Base-by-base conservation (phyloP, 805 yeast species). In the Cyberlindnera mycetangii region DNA sequence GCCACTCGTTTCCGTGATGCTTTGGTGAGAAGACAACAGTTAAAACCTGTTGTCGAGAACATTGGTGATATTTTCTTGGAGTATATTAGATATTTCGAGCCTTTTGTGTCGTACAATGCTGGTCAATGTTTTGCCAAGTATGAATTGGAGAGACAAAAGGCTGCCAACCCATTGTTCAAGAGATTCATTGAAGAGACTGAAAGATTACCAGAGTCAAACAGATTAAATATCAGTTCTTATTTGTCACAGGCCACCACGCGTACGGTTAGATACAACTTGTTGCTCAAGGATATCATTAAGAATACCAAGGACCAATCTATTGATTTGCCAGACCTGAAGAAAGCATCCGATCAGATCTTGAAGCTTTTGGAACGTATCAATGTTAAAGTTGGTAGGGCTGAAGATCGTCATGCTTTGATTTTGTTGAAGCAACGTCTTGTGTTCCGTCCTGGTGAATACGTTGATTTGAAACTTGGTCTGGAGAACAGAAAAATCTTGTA, bases 171-270 rank as follows among this genome's bases (percentile, higher is more conserved):
- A 38, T 78, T 85, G 49, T 92, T 93, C 70, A 90, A 95, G n/a
- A 72, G 93, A 58, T 93, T 93, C 64, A 87, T 92, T 45, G 96
- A 88, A 59, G 97, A 89, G 45, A 85, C 90, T 5, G 95, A 87
- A 56, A 79, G 88, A 58, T 71, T 85, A 52, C 88, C 88, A 4
- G 96, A 87, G 69, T 79, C 89, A 30, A 77, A 96, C 58, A 87
- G 89, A 66, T 79, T 92, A 48, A 97, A 95, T 65, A 81, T 93
- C 42, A 86, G 92, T 20, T 93, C 98, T 0, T 93, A 89, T 59
- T 73, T 93, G 51, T 88, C 96, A 7, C 95, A 92, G 59, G 97
- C 98, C 41, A 90, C 96, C 2, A 89, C 97, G 14, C 78, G 99
- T 62, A 89, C 97, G 25, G 98, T 97, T 9, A 74, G 98, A 53